Percentiles rank a stretch among this genome's conserved stretches.
These are phyloP conservation scores for Apophysomyces elegans DNA, from an alignment of 371 early-diverging fungal species.

Conservation along the genomic window DNA sequence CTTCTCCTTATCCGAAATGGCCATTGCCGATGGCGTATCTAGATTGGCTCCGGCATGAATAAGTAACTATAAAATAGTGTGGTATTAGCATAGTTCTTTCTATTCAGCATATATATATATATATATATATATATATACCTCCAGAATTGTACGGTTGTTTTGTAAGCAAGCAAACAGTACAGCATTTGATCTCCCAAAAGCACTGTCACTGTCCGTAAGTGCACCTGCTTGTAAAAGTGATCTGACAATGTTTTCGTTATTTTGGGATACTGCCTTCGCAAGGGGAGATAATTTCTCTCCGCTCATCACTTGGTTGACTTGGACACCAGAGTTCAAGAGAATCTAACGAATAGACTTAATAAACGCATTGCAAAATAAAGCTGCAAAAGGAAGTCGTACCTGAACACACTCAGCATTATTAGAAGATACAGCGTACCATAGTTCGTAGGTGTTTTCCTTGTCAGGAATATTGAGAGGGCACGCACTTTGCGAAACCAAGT, in stretches of 20 bases:
- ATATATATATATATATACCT: slow-evolving; percentile 17
- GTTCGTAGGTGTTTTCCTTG: slow-evolving; percentile 36
- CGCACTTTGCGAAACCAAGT: slow-evolving; percentile 21
- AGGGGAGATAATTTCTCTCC: slow-evolving; percentile 24
- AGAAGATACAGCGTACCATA: slow-evolving; percentile 52
- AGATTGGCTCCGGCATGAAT: slow-evolving; percentile 35
- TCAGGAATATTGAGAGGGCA: slow-evolving; percentile 32
- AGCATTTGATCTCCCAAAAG: slow-evolving; percentile 32
- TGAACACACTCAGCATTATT: slow-evolving; percentile 22
- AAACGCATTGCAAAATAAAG: background rate
- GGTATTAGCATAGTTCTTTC: background rate
- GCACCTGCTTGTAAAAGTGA: slow-evolving; percentile 36
- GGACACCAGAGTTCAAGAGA: slow-evolving; percentile 30
- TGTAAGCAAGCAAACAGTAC: slow-evolving; percentile 46
- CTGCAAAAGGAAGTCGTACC: slow-evolving; percentile 18
- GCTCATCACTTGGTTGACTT: slow-evolving; percentile 9
- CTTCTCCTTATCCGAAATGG: background rate
- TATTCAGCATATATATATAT: background rate
- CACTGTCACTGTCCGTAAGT: slow-evolving; percentile 33
- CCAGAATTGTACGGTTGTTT: slow-evolving; percentile 22
- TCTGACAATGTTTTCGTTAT: slow-evolving; percentile 24
- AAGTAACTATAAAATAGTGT: slow-evolving; percentile 21
- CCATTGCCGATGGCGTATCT: slow-evolving; percentile 14
- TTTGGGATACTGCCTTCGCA: slow-evolving; percentile 25
- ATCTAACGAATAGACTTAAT: slow-evolving; percentile 18